Evolutionary conservation across 306 rosid species (phyloP).

Genomic region (Geum urbanum): DNA sequence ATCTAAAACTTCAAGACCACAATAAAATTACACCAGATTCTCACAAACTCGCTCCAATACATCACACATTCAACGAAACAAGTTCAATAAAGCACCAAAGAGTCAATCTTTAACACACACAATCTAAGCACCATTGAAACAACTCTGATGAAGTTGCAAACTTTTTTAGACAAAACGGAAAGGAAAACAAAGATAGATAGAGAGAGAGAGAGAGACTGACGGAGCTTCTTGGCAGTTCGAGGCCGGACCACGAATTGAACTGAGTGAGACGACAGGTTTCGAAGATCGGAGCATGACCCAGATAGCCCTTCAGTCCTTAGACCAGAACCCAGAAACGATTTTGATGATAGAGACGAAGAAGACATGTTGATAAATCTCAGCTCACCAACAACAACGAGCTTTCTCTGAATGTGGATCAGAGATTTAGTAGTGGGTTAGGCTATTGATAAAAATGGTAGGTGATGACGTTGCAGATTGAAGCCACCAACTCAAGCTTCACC

Average conservation of each 20-base stretch:
- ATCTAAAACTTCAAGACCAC: neutral
- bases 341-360: slow-evolving; percentile 50
- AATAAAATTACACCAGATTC: neutral
- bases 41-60: neutral
- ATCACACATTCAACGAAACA: neutral
- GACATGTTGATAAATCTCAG: slow-evolving; percentile 40
- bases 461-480: no score
- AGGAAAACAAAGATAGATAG: neutral
- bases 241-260: slow-evolving; percentile 45
- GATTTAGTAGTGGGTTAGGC: neutral
- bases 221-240: slow-evolving; percentile 51
- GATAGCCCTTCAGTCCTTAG: slow-evolving; percentile 42
- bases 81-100: neutral
- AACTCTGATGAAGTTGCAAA: neutral
- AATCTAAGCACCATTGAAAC: neutral
- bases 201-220: slow-evolving; percentile 37
- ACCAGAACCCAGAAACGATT: slow-evolving; percentile 51
- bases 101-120: neutral
- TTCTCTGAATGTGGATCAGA: neutral
- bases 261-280: slow-evolving; percentile 43
- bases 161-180: neutral
- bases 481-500: no score
- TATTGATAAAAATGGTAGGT: neutral
- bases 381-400: neutral
- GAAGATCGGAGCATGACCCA: slow-evolving; percentile 45